Base-by-base conservation (phyloP, 192 early-diverging fungal species). In the Helicostylum pulchrum region DNA sequence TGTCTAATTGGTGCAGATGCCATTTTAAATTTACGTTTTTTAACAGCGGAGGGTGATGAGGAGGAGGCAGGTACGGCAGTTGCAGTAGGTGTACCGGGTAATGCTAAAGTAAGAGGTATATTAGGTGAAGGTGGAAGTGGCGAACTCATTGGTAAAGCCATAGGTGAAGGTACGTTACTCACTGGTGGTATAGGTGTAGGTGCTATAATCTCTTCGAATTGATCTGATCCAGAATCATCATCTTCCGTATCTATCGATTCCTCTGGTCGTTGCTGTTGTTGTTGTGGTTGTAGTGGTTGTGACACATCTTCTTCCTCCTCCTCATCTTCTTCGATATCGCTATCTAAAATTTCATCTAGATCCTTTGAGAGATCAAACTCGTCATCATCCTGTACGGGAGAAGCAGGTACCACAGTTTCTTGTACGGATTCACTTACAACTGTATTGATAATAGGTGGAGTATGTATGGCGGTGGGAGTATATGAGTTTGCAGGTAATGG, bases 311-410 rank as follows among this genome's bases (percentile, higher is more conserved):
- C 21, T 45, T 58, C 56, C 19, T 52, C 68, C 12, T 77, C 77
- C 12, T 74, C 78, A 1, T 69, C 72, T 5, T 61, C 64, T 20
- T 62, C 71, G 10, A 76, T 80, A 19, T 64, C 78, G 53, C 68
- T 63, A 36, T 67, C 71, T 5, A 65, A 53, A 12, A 53, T 42
- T 52, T 75, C 75, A 36, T 84, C 78, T 19, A 63, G 57, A 10
- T 39, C 54, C 34, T 68, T 67, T 26, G 46, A 65, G 7, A 68
- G 21, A 52, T 74, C 71, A 9, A 65, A 64, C 11, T 71, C 77
- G 20, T 79, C 77, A 17, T 72, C 75, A 7, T 80, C 78, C n/a
- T 15, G 36, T 39, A 39, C 36, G 9, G 36, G 36, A 39, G 36
- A 39, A 9, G 6, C 36, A 39, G 36, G 36, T 4, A 10, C 9